A percentile compares a stretch with the other conserved stretches of the same genome.
These are phyloP conservation scores for Bonia amplexicaulis DNA, from an alignment of 176 grass and related monocot species.

Conservation along the genomic window DNA sequence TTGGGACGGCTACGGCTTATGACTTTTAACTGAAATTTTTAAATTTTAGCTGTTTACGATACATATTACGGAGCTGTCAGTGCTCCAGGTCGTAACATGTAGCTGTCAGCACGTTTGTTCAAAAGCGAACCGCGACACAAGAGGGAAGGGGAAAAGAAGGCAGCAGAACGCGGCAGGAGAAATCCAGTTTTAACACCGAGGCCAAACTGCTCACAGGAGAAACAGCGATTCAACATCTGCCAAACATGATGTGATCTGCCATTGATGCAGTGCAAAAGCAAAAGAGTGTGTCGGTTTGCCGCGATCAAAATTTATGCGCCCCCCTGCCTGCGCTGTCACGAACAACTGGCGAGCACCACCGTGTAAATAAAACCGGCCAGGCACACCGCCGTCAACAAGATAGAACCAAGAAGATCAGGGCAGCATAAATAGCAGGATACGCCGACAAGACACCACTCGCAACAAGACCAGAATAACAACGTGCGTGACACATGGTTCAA, in stretches of 20 bases:
- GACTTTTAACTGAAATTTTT: too few relatives aligned
- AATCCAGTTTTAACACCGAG: not conserved
- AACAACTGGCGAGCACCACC: not conserved
- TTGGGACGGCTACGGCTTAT: too few relatives aligned
- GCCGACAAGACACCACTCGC: not conserved
- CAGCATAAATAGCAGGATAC: not conserved
- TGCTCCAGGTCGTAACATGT: not conserved
- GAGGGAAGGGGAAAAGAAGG: not conserved
- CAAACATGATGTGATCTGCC: slow-evolving; percentile 10
- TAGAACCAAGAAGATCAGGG: not conserved
- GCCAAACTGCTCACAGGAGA: not conserved
- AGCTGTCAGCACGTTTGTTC: too few relatives aligned
- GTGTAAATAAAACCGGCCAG: not conserved
- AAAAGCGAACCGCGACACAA: too few relatives aligned
- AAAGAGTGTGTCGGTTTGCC: not conserved
- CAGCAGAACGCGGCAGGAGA: not conserved
- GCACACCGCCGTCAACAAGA: not conserved
- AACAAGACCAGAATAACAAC: not conserved
- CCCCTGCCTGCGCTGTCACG: not conserved
- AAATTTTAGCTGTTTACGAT: too few relatives aligned
- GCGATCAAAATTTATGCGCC: not conserved
- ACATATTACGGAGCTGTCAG: too few relatives aligned
- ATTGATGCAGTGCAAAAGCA: not conserved
- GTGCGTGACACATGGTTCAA: not conserved
- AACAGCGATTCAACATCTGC: slow-evolving; percentile 4